Evolutionary conservation across 208 protist species (phyloP), one percentile per base, ranked within the genome.

Genomic region (Trypanosoma avium): DNA sequence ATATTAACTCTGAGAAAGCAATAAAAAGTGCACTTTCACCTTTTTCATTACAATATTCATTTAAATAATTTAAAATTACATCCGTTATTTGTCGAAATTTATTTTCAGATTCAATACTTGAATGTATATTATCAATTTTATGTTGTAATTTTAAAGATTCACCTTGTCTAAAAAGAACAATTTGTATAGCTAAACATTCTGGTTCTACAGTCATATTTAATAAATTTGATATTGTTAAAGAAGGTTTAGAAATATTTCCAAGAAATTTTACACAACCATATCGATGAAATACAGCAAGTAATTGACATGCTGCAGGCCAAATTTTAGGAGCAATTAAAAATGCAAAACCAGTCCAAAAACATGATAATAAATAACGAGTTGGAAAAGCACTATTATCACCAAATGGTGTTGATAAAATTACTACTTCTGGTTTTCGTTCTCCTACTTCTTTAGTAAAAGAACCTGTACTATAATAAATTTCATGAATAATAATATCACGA

Each of bases 341-440:
- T 30, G 67, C 58, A 67, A 73, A 73, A 3, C 43, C 67, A 43
- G 24, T 49, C 59, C 59, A 73, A 26, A 73, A 73, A 40, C 47
- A 52, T 42, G 35, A 43, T 15, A 67, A 21, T 12, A 73, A 30
- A 54, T 73, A 62, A 38, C 43, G 49, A 12, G 48, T 42, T 48
- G 59, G 67, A 32, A 73, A 67, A 26, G 60, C 22, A 35, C 59
- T 57, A 29, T 67, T 73, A 17, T 46, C 40, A 27, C 45, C 53
- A 57, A 73, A 73, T 2, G 50, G 52, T 7, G 52, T 54, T 4
- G 40, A n/a, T 5, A 72, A 33, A 17, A 38, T 17, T 42, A 66
- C 19, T 43, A 30, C 21, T 29, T 72, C 56, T 15, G 26, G 24
- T 33, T 65, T 72, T 26, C n/a, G 32, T 40, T 60, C 30, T 26